Conservation (phyloP, 768 basidiomycete genomes). For the Kondoa subrosea region DNA sequence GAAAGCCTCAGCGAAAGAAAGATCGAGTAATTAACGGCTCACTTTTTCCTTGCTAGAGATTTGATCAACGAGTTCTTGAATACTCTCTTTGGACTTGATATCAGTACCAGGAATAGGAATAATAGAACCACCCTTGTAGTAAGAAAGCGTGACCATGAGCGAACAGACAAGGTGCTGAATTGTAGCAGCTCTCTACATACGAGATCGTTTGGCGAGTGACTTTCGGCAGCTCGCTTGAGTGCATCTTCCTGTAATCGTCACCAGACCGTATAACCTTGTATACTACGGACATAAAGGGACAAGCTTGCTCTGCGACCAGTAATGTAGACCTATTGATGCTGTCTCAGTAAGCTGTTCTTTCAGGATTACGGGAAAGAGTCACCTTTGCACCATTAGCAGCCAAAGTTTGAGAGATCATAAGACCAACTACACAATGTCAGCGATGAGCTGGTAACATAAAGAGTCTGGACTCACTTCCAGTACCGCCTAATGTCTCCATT, state of each 20-base stretch:
- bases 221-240: not conserved
- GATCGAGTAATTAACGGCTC: too few relatives aligned
- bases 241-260: not conserved
- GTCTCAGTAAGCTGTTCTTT: too few relatives aligned
- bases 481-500: too few relatives aligned
- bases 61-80: not conserved
- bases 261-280: not conserved
- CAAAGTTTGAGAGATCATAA: constrained; percentile 1
- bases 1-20: too few relatives aligned
- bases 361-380: too few relatives aligned
- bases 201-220: not conserved
- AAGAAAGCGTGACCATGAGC: too few relatives aligned
- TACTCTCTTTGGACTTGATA: not conserved
- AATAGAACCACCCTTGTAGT: not conserved
- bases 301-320: not conserved
- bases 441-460: not conserved
- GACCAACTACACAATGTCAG: not conserved
- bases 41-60: not conserved
- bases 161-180: too few relatives aligned
- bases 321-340: too few relatives aligned
- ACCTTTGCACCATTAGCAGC: constrained; percentile 5
- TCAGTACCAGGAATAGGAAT: not conserved
- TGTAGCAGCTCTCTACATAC: too few relatives aligned
- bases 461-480: not conserved
- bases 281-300: too few relatives aligned